A percentile compares a stretch with the other conserved stretches of the same genome.
Evolutionary conservation across 1,284 basidiomycete species (phyloP).

Genomic region (Irpex sp.): DNA sequence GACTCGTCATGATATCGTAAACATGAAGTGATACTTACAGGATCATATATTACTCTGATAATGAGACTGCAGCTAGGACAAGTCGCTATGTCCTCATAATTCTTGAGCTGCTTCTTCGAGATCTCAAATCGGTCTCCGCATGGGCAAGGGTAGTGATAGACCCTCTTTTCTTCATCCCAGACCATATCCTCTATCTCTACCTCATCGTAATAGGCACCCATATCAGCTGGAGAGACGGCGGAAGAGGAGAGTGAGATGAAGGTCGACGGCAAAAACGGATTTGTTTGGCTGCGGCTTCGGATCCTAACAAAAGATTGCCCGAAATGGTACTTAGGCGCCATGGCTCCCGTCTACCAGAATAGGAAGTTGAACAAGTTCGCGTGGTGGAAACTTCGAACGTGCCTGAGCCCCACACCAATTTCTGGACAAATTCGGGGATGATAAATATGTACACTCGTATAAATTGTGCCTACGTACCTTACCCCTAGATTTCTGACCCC

Average conservation of each 20-base stretch:
- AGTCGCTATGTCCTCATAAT: constrained; percentile 95
- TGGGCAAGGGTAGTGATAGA: constrained; percentile 96
- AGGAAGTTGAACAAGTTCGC: not conserved
- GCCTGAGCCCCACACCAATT: not conserved
- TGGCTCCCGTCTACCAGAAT: not conserved
- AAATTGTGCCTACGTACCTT: not conserved
- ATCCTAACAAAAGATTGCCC: constrained; percentile 8
- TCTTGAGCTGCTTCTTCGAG: constrained; percentile 78
- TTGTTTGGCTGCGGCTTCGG: constrained; percentile 11
- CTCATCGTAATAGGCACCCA: constrained; percentile 88
- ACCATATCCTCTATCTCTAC: constrained; percentile 96
- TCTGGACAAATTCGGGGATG: not conserved
- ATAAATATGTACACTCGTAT: not conserved
- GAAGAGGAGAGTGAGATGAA: not conserved
- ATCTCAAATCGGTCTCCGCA: constrained; percentile 99
- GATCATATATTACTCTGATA: constrained; percentile 93
- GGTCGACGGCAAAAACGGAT: not conserved
- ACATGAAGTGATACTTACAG: constrained; percentile 55
- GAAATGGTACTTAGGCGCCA: not conserved
- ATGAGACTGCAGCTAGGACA: constrained; percentile 96
- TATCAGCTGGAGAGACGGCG: constrained; percentile 24
- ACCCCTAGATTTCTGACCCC: too few species aligned
- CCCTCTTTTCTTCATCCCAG: constrained; percentile 81
- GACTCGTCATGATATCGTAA: not conserved
- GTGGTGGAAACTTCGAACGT: not conserved